Evolutionary conservation across 306 rosid genomes (phyloP).

Genomic region (Prunus armeniaca): DNA sequence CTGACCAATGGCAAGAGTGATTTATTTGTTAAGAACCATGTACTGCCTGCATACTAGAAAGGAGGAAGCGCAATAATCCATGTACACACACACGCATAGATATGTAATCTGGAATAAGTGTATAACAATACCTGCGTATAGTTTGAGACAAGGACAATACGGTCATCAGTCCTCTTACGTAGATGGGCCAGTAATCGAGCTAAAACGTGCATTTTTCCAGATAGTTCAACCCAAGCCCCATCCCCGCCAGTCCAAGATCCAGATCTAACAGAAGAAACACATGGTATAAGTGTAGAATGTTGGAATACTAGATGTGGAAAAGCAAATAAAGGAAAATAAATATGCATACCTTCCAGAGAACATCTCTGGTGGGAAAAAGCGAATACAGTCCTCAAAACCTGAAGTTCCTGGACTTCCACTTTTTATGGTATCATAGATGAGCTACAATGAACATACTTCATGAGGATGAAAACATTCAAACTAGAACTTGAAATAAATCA

Average conservation of each 20-base stretch:
- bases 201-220: slow-evolving; percentile 97
- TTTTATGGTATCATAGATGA: slow-evolving; percentile 77
- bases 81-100: neutral
- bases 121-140: slow-evolving; percentile 75
- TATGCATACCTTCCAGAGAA: slow-evolving; percentile 78
- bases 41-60: neutral
- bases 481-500: slow-evolving; percentile 10
- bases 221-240: slow-evolving; percentile 95
- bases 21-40: neutral
- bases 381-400: slow-evolving; percentile 91
- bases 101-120: slow-evolving; percentile 1
- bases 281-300: neutral
- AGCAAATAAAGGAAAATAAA: slow-evolving; percentile 5
- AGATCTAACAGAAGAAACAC: slow-evolving; percentile 45
- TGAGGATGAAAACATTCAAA: slow-evolving; percentile 24
- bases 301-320: slow-evolving; percentile 5
- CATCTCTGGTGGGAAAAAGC: slow-evolving; percentile 87
- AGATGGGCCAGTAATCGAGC: slow-evolving; percentile 87
- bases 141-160: slow-evolving; percentile 95
- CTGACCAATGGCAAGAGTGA: neutral
- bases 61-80: neutral
- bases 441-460: slow-evolving; percentile 50
- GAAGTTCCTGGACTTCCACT: slow-evolving; percentile 91
- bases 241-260: slow-evolving; percentile 91
- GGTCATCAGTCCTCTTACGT: slow-evolving; percentile 77